Conservation (phyloP, 768 basidiomycete genomes). For the Lactarius hatsudake region DNA sequence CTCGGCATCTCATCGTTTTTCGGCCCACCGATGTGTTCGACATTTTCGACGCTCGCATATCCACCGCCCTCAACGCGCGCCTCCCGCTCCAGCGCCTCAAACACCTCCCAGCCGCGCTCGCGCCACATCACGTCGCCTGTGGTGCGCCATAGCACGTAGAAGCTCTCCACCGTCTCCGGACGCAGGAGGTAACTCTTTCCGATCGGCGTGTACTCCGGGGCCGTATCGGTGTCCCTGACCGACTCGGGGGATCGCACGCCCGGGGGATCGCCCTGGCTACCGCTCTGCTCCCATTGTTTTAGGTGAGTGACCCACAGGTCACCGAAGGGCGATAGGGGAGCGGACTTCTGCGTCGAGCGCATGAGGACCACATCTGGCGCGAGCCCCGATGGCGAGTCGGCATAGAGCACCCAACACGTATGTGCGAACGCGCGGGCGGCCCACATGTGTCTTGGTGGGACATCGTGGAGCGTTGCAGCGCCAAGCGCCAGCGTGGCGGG, state of each 20-base stretch:
- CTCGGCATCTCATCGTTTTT: constrained; percentile 66
- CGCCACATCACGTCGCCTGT: constrained; percentile 71
- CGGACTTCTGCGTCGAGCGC: neutral
- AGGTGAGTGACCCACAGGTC: constrained; percentile 22
- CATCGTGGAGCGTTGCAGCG: constrained; percentile 55
- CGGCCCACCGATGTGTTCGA: constrained; percentile 41
- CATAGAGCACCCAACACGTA: constrained; percentile 71
- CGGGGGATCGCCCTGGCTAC: constrained; percentile 15
- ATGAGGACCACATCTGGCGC: constrained; percentile 59
- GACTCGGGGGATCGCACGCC: constrained; percentile 5
- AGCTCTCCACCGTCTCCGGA: constrained; percentile 72
- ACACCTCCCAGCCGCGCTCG: constrained; percentile 67
- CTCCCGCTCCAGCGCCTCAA: constrained; percentile 59
- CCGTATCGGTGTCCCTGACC: neutral
- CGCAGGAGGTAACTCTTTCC: constrained; percentile 55
- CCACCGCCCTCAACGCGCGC: constrained; percentile 52
- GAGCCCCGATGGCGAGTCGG: constrained; percentile 66
- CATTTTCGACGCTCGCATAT: constrained; percentile 57
- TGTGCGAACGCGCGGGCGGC: constrained; percentile 74
- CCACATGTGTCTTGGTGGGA: constrained; percentile 63
- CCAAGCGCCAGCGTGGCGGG: constrained; percentile 76
- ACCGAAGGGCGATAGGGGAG: constrained; percentile 13
- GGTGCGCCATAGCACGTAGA: constrained; percentile 68
- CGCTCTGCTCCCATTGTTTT: constrained; percentile 27
- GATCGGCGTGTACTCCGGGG: constrained; percentile 51